phyloP scores from a whole-genome alignment of 495 filamentous ascomycete species.

The Penicillium silybi region DNA sequence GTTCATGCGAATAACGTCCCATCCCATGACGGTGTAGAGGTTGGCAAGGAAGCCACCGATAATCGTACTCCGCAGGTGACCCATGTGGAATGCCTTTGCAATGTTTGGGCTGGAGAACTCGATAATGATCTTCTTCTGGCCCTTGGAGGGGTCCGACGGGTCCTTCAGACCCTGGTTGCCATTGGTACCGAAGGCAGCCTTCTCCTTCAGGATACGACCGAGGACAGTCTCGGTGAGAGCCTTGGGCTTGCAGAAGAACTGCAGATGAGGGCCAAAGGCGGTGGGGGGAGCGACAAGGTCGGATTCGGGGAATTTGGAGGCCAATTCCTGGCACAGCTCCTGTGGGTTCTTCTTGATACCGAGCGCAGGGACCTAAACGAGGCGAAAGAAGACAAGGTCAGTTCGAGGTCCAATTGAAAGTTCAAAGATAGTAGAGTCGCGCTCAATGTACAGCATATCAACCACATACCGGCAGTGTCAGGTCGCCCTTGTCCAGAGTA shows the following conservation, averaged over 20 bases:
- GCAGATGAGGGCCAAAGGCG: slow-evolving; percentile 61
- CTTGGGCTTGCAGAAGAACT: slow-evolving; percentile 72
- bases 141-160: slow-evolving; percentile 64
- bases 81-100: slow-evolving; percentile 67
- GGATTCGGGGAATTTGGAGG: slow-evolving; percentile 72
- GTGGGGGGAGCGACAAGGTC: slow-evolving; percentile 69
- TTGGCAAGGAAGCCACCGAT: slow-evolving; percentile 70
- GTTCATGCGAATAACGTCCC: slow-evolving; percentile 69
- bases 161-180: slow-evolving; percentile 62
- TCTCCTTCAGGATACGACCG: slow-evolving; percentile 57
- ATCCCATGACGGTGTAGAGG: slow-evolving; percentile 65
- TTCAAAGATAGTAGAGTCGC: not conserved
- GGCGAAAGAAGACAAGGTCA: not conserved
- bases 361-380: slow-evolving; percentile 59
- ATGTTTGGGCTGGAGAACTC: slow-evolving; percentile 80
- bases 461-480: slow-evolving; percentile 63
- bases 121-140: slow-evolving; percentile 63
- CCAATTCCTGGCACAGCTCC: slow-evolving; percentile 68
- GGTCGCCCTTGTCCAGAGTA: slow-evolving; percentile 83
- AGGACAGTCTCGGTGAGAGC: slow-evolving; percentile 60
- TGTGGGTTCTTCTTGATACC: slow-evolving; percentile 78
- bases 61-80: slow-evolving; percentile 72
- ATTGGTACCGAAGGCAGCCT: slow-evolving; percentile 63
- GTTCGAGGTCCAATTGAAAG: not conserved
- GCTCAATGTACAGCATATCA: not conserved